These are phyloP conservation scores for Boletus subparvulus DNA, from an alignment of 768 basidiomycete genomes.

Conservation along the genomic window DNA sequence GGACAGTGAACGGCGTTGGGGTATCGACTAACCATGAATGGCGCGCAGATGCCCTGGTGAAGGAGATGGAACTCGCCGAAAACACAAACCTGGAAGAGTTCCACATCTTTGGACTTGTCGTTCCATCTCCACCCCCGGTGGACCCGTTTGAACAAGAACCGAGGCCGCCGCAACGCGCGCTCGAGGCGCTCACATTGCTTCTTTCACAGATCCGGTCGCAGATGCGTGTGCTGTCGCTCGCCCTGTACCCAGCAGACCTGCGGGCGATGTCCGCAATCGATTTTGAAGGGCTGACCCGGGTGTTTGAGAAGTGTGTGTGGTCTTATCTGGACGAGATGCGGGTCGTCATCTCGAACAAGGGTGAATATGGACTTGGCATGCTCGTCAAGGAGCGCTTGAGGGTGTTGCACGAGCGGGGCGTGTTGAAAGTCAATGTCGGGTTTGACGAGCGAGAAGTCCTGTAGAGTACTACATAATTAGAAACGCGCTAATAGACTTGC, in stretches of 20 bases:
- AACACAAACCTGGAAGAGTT: slow-evolving; percentile 29
- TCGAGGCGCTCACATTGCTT: slow-evolving; percentile 27
- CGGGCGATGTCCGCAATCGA: slow-evolving; percentile 29
- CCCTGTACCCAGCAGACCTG: slow-evolving; percentile 32
- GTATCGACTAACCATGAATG: slow-evolving; percentile 7
- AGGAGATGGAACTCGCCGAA: slow-evolving; percentile 25
- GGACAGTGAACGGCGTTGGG: too few species aligned
- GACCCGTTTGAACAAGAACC: slow-evolving; percentile 22
- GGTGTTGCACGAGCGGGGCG: slow-evolving; percentile 24
- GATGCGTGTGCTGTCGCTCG: slow-evolving; percentile 33
- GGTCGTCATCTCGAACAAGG: slow-evolving; percentile 33
- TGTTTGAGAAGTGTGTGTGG: slow-evolving; percentile 27
- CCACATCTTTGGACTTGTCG: slow-evolving; percentile 34
- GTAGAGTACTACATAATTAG: neutral
- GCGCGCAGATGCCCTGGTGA: slow-evolving; percentile 24
- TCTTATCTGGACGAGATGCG: slow-evolving; percentile 25
- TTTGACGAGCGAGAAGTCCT: slow-evolving; percentile 34
- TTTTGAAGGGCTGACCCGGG: slow-evolving; percentile 27
- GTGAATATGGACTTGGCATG: slow-evolving; percentile 24
- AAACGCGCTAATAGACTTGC: neutral
- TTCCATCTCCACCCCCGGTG: slow-evolving; percentile 29
- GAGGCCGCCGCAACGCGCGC: slow-evolving; percentile 8
- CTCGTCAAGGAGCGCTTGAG: slow-evolving; percentile 25
- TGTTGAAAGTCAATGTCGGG: slow-evolving; percentile 30
- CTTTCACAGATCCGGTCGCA: slow-evolving; percentile 28